Base-by-base conservation (phyloP, 176 grass and related monocot genomes). In the Bothriochloa decipiens region DNA sequence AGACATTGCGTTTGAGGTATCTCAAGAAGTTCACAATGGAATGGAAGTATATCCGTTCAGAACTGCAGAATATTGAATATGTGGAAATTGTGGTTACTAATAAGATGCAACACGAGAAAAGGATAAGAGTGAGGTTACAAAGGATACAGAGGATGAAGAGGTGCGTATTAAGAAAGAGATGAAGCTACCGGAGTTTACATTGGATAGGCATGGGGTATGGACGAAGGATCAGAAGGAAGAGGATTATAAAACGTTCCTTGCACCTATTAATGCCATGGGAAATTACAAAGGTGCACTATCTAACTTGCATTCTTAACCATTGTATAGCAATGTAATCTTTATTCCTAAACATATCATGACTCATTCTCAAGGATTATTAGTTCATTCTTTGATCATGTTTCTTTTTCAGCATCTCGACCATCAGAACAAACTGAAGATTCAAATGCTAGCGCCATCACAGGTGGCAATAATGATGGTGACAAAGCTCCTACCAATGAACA, bases 131-230 rank as follows among this genome's bases (percentile, higher is more conserved):
- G 20, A 65, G n/a, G 12, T 41, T 13, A 15, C 3, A 2, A 57
- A 17, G 11, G 4, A 7, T 18, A 11, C 0, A 8, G 2, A 28
- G 14, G 70, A 29, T 17, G 5, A 11, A 74, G 6, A 9, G 40
- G 11, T 3, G 11, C 2, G 2, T n/a, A 13, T 2, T 20, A 41
- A 3, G 22, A 6, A 3, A 6, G 22, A 25, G 20, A 23, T 20
- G 18, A 15, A 0, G 0, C 53, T 86, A 65, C 53, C 58, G 1
- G 7, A 13, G 1, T 82, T 11, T 1, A 66, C 4, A 22, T 55
- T 90, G 15, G 79, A 90, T 67, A 26, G 82, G 37, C 18, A 90
- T 39, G 79, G 83, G 7, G 66, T 85, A 58, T 89, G 83, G 88
- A 26, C 70, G 16, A 64, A 22, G n/a, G 74, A 88, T 78, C 7